These are phyloP conservation scores for Sugiyamaella castrensis DNA, from an alignment of 1,139 yeast genomes.

Conservation along the genomic window DNA sequence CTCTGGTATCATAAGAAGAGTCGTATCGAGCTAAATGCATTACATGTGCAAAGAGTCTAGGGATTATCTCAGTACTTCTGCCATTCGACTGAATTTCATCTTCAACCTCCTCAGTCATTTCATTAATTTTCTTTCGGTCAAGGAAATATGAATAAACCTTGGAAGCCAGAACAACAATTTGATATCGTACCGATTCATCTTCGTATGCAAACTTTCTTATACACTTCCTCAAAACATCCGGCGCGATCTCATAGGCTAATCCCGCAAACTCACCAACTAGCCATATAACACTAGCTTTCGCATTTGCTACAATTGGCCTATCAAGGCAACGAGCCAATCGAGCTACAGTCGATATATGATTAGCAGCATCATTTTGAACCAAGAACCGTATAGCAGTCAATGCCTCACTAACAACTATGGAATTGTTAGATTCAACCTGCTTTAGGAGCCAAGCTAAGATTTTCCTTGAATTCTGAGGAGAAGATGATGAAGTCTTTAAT, in stretches of 20 bases:
- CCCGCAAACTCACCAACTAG: constrained; percentile 75
- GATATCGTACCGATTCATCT: constrained; percentile 60
- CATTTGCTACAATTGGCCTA: constrained; percentile 36
- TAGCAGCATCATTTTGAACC: constrained; percentile 59
- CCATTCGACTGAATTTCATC: constrained; percentile 14
- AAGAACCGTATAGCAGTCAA: constrained; percentile 67
- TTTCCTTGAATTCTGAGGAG: constrained; percentile 15
- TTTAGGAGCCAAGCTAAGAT: constrained; percentile 47
- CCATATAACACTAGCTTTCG: constrained; percentile 88
- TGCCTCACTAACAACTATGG: constrained; percentile 51
- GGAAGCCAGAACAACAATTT: constrained; percentile 69
- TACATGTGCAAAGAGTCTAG: constrained; percentile 56
- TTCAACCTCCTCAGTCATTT: constrained; percentile 17
- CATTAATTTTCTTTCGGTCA: constrained; percentile 29
- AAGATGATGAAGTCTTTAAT: constrained; percentile 34
- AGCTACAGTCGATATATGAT: constrained; percentile 43
- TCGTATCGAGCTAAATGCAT: constrained; percentile 73
- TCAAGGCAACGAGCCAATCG: constrained; percentile 39
- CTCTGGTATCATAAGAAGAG: constrained; percentile 72
- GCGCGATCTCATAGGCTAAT: constrained; percentile 55
- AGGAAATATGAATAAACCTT: constrained; percentile 61
- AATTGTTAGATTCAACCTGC: constrained; percentile 37
- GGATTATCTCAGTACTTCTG: constrained; percentile 43
- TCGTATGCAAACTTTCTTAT: constrained; percentile 58
- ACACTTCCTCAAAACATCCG: constrained; percentile 68